Evolutionary conservation across 768 basidiomycete species (phyloP).

Genomic region (Russula olivacea): DNA sequence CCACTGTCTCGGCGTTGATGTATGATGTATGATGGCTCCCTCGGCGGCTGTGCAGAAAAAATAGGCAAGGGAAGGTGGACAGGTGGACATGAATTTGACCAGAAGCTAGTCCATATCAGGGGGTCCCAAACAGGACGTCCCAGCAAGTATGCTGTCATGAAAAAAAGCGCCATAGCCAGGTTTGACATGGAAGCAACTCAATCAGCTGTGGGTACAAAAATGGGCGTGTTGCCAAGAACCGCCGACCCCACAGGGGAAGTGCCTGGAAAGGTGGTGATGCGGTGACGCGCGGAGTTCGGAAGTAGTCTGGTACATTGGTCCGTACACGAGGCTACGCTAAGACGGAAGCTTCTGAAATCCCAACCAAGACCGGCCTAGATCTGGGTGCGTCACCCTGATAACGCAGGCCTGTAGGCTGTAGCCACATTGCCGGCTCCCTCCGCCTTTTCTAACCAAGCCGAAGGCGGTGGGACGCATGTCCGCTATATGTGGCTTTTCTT

Average conservation of each 20-base stretch:
- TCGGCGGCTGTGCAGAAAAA: conserved; percentile 22
- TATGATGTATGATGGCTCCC: conserved; percentile 14
- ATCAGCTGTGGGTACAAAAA: conserved; percentile 21
- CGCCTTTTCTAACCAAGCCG: conserved; percentile 6
- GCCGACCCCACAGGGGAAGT: conserved; percentile 26
- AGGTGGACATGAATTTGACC: conserved; percentile 18
- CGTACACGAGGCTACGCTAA: conserved; percentile 23
- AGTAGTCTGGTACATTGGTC: conserved; percentile 16
- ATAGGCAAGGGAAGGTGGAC: conserved; percentile 7
- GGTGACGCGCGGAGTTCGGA: conserved; percentile 25
- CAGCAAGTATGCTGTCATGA: conserved; percentile 10
- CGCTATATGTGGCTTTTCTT: background rate
- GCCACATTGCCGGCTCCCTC: conserved; percentile 16
- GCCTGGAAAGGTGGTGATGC: conserved; percentile 21
- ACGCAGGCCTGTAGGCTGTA: conserved; percentile 14
- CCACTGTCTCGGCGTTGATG: conserved; percentile 17
- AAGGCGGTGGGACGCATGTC: conserved; percentile 12
- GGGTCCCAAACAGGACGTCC: conserved; percentile 6
- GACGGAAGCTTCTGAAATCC: conserved; percentile 23
- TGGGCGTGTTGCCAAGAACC: conserved; percentile 22
- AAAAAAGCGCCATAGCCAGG: conserved; percentile 16
- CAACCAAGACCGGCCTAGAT: conserved; percentile 23
- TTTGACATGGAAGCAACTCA: conserved; percentile 25
- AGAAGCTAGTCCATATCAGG: conserved; percentile 15
- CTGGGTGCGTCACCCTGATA: conserved; percentile 22